Conservation (phyloP, 768 basidiomycete genomes). For the Lentinula guzmanii region DNA sequence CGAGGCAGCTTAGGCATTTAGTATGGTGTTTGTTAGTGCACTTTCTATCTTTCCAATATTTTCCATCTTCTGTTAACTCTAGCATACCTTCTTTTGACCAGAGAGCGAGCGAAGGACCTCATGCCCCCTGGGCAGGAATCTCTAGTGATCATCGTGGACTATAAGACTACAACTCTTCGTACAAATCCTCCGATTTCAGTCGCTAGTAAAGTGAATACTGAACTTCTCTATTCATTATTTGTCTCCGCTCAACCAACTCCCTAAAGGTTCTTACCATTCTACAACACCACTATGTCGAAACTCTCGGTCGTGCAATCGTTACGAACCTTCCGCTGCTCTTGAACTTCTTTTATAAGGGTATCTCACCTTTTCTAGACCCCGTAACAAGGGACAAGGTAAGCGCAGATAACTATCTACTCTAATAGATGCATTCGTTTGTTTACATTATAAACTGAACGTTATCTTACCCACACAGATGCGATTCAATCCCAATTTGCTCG, state of each 20-base stretch:
- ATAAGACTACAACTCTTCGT: slow-evolving; percentile 73
- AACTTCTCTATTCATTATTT: background rate
- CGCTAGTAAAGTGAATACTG: slow-evolving; percentile 54
- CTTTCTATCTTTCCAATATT: background rate
- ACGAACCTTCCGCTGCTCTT: slow-evolving; percentile 74
- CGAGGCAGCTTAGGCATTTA: slow-evolving; percentile 77
- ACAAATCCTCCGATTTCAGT: slow-evolving; percentile 82
- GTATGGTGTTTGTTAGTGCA: slow-evolving; percentile 76
- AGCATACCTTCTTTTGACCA: slow-evolving; percentile 18
- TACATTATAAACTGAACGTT: background rate
- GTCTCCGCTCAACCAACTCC: background rate
- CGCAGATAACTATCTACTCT: background rate
- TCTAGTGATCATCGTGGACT: slow-evolving; percentile 80
- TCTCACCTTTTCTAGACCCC: slow-evolving; percentile 83
- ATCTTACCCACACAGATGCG: slow-evolving; percentile 50
- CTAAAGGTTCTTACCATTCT: slow-evolving; percentile 65
- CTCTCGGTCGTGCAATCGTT: slow-evolving; percentile 78
- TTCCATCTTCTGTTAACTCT: background rate
- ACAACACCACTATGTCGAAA: slow-evolving; percentile 87
- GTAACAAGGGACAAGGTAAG: slow-evolving; percentile 82
- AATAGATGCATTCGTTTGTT: no score
- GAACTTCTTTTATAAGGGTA: slow-evolving; percentile 77
- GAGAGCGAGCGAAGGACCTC: slow-evolving; percentile 85
- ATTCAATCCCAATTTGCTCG: slow-evolving; percentile 78
- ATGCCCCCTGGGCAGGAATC: slow-evolving; percentile 85